phyloP scores from a whole-genome alignment of 306 rosid genomes.

The Gynostemma pentaphyllum region DNA sequence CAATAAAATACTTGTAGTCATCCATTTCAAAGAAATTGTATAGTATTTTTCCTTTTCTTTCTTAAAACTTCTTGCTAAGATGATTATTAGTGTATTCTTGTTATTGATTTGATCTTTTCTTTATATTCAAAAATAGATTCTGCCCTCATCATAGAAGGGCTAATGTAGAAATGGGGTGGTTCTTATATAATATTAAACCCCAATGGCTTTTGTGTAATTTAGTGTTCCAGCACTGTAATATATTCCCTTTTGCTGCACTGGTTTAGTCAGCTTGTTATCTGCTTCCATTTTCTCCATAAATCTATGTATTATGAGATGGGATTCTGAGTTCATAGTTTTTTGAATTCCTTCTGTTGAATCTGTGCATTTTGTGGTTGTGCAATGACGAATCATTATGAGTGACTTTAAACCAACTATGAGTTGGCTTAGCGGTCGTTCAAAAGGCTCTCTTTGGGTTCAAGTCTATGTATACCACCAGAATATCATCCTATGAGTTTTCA shows the following conservation, averaged over 20 bases:
- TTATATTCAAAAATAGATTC: not conserved
- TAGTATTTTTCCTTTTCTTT: constrained; percentile 3
- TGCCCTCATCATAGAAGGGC: not conserved
- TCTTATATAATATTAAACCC: not conserved
- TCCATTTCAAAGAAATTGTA: constrained; percentile 23
- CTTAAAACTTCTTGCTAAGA: constrained; percentile 6
- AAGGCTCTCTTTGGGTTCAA: no score
- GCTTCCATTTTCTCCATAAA: not conserved
- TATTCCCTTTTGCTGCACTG: constrained; percentile 4
- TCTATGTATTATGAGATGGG: not conserved
- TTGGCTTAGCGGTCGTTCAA: no score
- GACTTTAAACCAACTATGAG: no score
- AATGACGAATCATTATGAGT: constrained; percentile 1
- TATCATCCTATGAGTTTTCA: no score
- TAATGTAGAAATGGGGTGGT: constrained; percentile 8
- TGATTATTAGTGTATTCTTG: constrained; percentile 4
- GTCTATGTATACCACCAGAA: no score
- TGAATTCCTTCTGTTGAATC: no score
- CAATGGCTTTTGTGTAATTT: constrained; percentile 8
- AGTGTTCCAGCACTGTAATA: constrained; percentile 2
- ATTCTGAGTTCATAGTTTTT: not conserved
- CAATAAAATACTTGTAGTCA: not conserved
- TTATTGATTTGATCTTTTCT: constrained; percentile 5
- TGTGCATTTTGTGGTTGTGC: constrained; percentile 8
- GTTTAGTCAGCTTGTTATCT: not conserved